Base-by-base conservation (phyloP, 2,329 filamentous ascomycete species). In the Hymenoscyphus repandus region DNA sequence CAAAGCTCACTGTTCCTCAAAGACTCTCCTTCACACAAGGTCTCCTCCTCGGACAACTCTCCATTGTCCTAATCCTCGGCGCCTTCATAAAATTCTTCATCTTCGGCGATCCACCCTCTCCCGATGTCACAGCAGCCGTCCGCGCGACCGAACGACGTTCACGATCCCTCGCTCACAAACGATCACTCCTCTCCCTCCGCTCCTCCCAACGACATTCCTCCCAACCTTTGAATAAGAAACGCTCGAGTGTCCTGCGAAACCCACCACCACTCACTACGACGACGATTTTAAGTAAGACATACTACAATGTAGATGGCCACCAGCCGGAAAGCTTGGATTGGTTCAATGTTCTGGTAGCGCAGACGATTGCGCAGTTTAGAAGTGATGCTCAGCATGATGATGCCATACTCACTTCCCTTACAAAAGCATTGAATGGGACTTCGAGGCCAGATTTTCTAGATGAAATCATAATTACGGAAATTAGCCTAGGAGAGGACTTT, bases 31-130 rank as follows among this genome's bases (percentile, higher is more conserved):
- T 97, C 69, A 95, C 90, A 0, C 90, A 96, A 68, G 93, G 93
- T 27, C 86, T 99, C 61, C 82, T 99, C 44, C 77, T 97, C 31
- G 93, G 93, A 45, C 93, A 99, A 69, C 77, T 99, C 46, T 95
- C 90, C 1, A 88, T 99, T 41, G 88, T 96, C 12, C 74, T 97
- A 20, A 78, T 99, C 36, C 82, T 99, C 55, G 91, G 90, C 58
- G 89, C 87, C 60, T 97, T 99, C 72, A 97, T 99, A 70, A 96
- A 96, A 68, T 99, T 96, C 80, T 99, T 99, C 79, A 97, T 99
- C 66, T 97, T 99, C 66, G 93, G 93, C 62, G 93, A 97, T 66
- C 83, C 90, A 5, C 90, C 90, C 1, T 90, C 88, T 1, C 78
- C 90, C 54, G 90, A 95, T 57, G 83, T 86, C 49, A 88, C 86